Evolutionary conservation across 2,329 filamentous ascomycete genomes (phyloP), one percentile per base, ranked within the genome.

Genomic region (Nigrospora oryzae): DNA sequence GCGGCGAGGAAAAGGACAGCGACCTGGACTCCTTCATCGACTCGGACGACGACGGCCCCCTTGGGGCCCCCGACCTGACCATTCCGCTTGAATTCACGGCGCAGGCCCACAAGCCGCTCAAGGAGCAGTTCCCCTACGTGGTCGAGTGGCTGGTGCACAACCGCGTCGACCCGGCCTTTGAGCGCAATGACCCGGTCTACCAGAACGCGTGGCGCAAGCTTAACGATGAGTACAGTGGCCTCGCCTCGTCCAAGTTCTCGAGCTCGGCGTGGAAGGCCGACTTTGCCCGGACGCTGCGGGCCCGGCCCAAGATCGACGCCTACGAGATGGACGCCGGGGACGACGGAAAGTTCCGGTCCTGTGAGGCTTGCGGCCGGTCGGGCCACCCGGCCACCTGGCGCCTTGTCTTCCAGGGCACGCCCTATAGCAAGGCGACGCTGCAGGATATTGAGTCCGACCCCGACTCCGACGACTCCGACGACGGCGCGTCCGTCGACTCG

Each of bases 91-190:
- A 84, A 53, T 89, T 88, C 59, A 86, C 81, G 1, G 65, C 73
- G 4, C 74, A 84, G 46, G 74, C 79, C 0, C 79, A 81, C 49
- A 81, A 82, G 52, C 84, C 84, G 42, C 67, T 83, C 0, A 82
- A 81, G 51, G 81, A 87, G 35, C 78, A 89, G 41, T 91, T 91
- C 66, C 77, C 76, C 40, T 80, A 83, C 53, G 83, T 79, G 0
- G 71, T 91, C 2, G 84, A 89, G 58, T 91, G 86, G 86, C 83
- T 90, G 64, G 81, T 91, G 3, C 84, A 89, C 55, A 86, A 85
- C 57, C 83, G 84, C 53, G 72, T 93, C 42, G 84, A 89, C 52
- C 86, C 85, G 0, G 78, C 71, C 0, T 90, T 89, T 54, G 66
- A 75, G 11, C 57, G 58, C 15, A 65, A 75, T 5, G 78, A 86